Percentiles rank a stretch among this genome's conserved stretches.
phyloP scores from a whole-genome alignment of 176 grass and related monocot species.

The Oropetium thomaeum region DNA sequence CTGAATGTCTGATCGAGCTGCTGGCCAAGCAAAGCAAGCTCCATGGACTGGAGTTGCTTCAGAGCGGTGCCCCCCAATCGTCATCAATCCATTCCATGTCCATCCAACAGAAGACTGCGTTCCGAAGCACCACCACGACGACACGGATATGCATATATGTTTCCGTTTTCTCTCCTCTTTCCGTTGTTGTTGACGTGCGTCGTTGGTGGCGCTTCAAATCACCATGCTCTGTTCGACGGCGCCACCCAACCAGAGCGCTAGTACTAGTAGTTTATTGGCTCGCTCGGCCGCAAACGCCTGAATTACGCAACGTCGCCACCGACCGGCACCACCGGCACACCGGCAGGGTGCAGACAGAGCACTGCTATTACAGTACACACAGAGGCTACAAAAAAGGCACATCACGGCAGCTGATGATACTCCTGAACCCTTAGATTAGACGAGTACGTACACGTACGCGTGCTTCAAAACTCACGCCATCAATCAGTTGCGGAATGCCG shows the following conservation, averaged over 20 bases:
- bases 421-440: background rate
- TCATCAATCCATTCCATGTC: too few relatives aligned
- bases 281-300: slow-evolving; percentile 7
- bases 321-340: too few relatives aligned
- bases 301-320: slow-evolving; percentile 28
- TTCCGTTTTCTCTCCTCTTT: background rate
- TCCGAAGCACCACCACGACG: slow-evolving; percentile 27
- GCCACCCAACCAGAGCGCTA: background rate
- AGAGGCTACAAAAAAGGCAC: background rate
- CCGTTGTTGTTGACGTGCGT: background rate
- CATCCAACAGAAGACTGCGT: background rate
- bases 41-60: slow-evolving; percentile 39
- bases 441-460: too few relatives aligned
- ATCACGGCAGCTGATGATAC: background rate
- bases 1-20: too few relatives aligned
- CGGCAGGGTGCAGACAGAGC: slow-evolving; percentile 27
- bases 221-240: slow-evolving; percentile 25
- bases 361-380: slow-evolving; percentile 27
- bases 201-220: slow-evolving; percentile 54
- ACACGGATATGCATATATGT: background rate
- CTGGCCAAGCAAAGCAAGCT: too few relatives aligned
- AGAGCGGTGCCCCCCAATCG: slow-evolving; percentile 17
- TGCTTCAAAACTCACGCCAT: slow-evolving; percentile 20
- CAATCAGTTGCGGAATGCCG: slow-evolving; percentile 5
- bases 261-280: slow-evolving; percentile 18